Evolutionary conservation across 2,329 filamentous ascomycete species (phyloP).

Genomic region (Didymella glomerata): DNA sequence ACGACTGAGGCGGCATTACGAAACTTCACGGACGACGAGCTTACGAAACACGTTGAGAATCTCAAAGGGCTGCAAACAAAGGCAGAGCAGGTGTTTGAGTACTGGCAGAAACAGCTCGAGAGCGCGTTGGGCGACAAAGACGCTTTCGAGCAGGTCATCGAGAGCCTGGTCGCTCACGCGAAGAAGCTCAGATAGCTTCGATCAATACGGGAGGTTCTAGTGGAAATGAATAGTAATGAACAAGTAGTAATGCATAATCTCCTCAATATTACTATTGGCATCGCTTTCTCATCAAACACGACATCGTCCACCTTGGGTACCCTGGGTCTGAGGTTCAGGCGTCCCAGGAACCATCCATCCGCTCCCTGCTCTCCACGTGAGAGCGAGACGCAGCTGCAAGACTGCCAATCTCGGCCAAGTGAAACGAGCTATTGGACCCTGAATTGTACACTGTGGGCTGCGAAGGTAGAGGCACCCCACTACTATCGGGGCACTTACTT

Average conservation of each 20-base stretch:
- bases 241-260: slow-evolving; percentile 45
- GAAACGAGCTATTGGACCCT: slow-evolving; percentile 24
- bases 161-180: slow-evolving; percentile 92
- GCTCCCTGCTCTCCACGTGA: slow-evolving; percentile 13
- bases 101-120: slow-evolving; percentile 87
- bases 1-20: slow-evolving; percentile 84
- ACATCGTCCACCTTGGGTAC: slow-evolving; percentile 1
- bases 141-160: slow-evolving; percentile 94
- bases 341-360: slow-evolving; percentile 9
- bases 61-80: slow-evolving; percentile 74
- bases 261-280: neutral
- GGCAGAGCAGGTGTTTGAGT: slow-evolving; percentile 81
- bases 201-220: neutral
- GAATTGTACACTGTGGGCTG: neutral
- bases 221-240: slow-evolving; percentile 19
- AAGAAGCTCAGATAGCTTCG: slow-evolving; percentile 75
- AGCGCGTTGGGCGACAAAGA: slow-evolving; percentile 90
- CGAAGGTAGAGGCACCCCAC: neutral
- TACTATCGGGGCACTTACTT: neutral
- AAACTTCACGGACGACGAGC: slow-evolving; percentile 80
- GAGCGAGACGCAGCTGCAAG: slow-evolving; percentile 8
- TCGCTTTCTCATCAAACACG: neutral
- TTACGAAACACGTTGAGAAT: slow-evolving; percentile 73
- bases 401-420: slow-evolving; percentile 3
- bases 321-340: slow-evolving; percentile 2